Conservation (phyloP, 2,329 filamentous ascomycete species). For the Mycosphaerella arachidis region DNA sequence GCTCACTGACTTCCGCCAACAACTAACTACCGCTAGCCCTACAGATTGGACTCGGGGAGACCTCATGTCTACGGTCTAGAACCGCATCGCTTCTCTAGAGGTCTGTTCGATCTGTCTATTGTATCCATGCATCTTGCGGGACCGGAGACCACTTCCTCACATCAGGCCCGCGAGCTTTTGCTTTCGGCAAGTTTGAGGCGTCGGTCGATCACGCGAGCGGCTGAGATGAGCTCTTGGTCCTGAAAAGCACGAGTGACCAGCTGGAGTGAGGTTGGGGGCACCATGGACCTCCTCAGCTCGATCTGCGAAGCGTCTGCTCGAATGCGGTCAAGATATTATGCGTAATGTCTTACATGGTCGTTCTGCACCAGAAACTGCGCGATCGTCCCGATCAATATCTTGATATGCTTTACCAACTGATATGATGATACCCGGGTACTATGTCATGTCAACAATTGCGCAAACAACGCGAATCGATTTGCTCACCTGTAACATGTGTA, state of each 20-base stretch:
- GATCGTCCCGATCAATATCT: constrained; percentile 9
- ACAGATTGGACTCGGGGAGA: too few species aligned
- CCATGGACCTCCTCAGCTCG: constrained; percentile 11
- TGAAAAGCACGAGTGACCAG: constrained; percentile 13
- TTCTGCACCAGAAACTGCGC: constrained; percentile 4
- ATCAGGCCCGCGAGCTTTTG: too few species aligned
- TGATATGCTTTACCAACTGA: constrained; percentile 13
- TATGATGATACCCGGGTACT: constrained; percentile 12
- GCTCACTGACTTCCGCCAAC: too few species aligned
- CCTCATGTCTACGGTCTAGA: too few species aligned
- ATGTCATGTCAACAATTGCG: neutral
- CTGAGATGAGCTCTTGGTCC: constrained; percentile 15
- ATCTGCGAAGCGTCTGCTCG: constrained; percentile 5
- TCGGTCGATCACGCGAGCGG: constrained; percentile 10
- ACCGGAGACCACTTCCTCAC: too few species aligned
- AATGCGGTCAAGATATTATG: neutral
- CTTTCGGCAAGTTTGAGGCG: neutral
- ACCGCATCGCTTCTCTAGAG: too few species aligned
- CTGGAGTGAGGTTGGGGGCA: constrained; percentile 13
- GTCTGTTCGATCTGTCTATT: too few species aligned
- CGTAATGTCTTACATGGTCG: neutral
- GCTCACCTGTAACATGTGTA: constrained; percentile 38
- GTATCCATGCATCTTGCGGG: too few species aligned
- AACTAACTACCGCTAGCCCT: too few species aligned
- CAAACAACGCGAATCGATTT: neutral